Evolutionary conservation across 495 filamentous ascomycete species (phyloP).

Genomic region (Aspergillus ostianus): DNA sequence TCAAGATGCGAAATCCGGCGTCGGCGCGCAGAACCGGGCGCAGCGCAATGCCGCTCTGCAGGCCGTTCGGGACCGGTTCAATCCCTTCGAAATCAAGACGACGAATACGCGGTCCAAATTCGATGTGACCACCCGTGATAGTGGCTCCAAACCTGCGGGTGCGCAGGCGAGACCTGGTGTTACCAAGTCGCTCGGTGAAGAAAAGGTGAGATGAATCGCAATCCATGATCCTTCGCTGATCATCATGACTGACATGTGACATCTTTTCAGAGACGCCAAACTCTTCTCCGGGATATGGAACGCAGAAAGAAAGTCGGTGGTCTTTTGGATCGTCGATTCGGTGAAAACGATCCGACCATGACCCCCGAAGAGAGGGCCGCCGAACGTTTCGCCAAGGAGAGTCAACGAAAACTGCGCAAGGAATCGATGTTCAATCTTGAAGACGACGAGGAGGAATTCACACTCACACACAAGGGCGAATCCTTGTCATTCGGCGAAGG

Average conservation of each 20-base stretch:
- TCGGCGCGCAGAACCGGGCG: constrained; percentile 62
- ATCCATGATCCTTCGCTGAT: neutral
- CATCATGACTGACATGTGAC: constrained; percentile 9
- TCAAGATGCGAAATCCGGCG: constrained; percentile 63
- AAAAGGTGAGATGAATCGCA: constrained; percentile 59
- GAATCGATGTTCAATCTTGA: constrained; percentile 85
- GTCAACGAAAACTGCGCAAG: constrained; percentile 67
- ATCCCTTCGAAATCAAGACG: constrained; percentile 90
- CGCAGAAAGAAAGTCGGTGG: constrained; percentile 85
- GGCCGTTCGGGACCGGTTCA: constrained; percentile 89
- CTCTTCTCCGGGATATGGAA: constrained; percentile 82
- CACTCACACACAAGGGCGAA: constrained; percentile 82
- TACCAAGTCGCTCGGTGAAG: constrained; percentile 82
- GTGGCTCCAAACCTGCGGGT: constrained; percentile 49
- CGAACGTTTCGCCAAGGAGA: constrained; percentile 84
- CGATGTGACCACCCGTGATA: constrained; percentile 61
- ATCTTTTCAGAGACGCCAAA: constrained; percentile 62
- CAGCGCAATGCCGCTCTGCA: constrained; percentile 71
- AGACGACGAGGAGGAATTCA: constrained; percentile 63
- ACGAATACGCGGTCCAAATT: constrained; percentile 70
- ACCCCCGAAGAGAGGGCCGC: constrained; percentile 90
- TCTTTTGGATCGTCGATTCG: constrained; percentile 89
- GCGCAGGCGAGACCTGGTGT: constrained; percentile 66
- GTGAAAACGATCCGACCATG: constrained; percentile 93
- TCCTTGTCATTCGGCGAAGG: constrained; percentile 62